These are phyloP conservation scores for Oryza officinalis DNA, from an alignment of 176 grass and related monocot species.

Conservation along the genomic window DNA sequence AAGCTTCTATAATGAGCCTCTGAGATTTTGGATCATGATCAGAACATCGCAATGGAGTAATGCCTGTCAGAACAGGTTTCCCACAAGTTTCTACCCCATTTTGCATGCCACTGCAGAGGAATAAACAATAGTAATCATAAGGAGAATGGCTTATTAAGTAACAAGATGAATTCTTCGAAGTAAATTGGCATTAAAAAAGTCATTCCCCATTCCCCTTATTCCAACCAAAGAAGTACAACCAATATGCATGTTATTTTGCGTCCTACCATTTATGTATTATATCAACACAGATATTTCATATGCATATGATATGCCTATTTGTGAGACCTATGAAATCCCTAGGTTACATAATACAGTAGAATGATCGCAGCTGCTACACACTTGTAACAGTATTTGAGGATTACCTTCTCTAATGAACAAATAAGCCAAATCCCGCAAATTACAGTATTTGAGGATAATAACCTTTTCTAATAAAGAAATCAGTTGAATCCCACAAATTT, in stretches of 20 bases:
- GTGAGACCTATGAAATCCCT: background rate
- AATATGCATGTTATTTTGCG: background rate
- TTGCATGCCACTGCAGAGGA: slow-evolving; percentile 6
- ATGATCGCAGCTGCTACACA: background rate
- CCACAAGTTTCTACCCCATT: slow-evolving; percentile 34
- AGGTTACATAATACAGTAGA: background rate
- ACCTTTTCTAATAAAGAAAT: background rate
- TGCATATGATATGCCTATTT: slow-evolving; percentile 4
- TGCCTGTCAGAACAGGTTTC: slow-evolving; percentile 39
- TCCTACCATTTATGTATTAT: background rate
- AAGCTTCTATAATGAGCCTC: slow-evolving; percentile 27
- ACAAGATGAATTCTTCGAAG: background rate
- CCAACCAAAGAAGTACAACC: background rate
- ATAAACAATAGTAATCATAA: background rate
- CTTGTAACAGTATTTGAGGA: background rate
- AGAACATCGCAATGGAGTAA: slow-evolving; percentile 29
- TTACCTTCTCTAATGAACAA: too few species aligned
- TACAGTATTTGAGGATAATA: background rate
- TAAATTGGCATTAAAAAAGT: background rate
- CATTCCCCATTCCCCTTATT: background rate
- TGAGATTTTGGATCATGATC: slow-evolving; percentile 41
- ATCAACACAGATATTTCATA: background rate
- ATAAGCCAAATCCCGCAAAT: too few species aligned
- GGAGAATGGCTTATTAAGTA: background rate
- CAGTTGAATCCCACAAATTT: background rate